A percentile compares a stretch with the other conserved stretches of the same genome.
Conservation (phyloP, 2,329 filamentous ascomycete species). For the Venturia oleaginea region DNA sequence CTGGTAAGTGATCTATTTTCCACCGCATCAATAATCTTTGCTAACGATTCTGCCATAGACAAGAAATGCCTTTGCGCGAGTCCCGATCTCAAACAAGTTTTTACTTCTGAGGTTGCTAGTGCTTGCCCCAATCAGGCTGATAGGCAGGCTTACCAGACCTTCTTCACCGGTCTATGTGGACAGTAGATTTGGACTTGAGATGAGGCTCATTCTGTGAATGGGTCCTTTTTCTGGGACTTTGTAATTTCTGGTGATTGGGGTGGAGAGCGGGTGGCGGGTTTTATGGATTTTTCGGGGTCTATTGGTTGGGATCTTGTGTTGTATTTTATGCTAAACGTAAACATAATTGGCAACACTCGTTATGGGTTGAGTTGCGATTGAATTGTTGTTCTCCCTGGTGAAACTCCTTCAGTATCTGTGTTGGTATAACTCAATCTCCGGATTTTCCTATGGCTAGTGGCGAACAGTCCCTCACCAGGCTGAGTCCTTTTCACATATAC, state of each 20-base stretch:
- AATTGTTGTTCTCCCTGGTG: background rate
- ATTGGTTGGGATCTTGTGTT: background rate
- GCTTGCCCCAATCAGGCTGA: background rate
- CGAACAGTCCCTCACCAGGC: no score
- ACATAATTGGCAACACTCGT: slow-evolving; percentile 3
- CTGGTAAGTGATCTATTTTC: background rate
- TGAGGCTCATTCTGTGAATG: background rate
- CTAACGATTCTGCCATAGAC: background rate
- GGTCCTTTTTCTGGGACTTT: background rate
- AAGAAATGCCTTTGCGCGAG: background rate
- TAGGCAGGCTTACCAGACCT: slow-evolving; percentile 1
- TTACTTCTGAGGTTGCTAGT: background rate
- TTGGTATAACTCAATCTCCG: no score
- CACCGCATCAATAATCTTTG: background rate
- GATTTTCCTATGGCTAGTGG: no score
- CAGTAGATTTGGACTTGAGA: background rate
- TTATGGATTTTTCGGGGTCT: background rate
- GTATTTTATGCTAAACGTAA: slow-evolving; percentile 3
- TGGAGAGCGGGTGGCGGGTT: background rate
- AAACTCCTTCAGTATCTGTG: background rate
- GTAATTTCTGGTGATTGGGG: background rate
- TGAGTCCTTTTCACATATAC: no score
- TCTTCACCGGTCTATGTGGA: slow-evolving; percentile 2
- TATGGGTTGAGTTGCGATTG: background rate
- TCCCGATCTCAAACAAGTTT: background rate